phyloP scores from a whole-genome alignment of 495 filamentous ascomycete species.

The Neurospora sp. region DNA sequence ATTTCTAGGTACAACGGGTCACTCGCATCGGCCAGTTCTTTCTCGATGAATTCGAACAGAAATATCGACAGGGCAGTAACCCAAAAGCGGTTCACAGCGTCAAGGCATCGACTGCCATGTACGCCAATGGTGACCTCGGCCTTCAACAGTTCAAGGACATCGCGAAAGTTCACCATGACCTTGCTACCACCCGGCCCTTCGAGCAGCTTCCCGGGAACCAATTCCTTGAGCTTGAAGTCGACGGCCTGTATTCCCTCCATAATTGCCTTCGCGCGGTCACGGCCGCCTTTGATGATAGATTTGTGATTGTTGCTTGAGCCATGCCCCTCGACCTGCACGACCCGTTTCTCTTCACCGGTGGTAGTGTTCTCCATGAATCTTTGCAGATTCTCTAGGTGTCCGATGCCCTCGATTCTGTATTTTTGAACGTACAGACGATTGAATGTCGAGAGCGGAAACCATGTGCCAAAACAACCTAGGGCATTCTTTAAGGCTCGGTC shows the following conservation, averaged over 20 bases:
- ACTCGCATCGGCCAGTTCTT: not conserved
- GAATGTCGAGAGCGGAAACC: not conserved
- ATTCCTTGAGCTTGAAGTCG: not conserved
- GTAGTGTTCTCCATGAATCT: not conserved
- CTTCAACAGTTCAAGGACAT: not conserved
- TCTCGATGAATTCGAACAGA: not conserved
- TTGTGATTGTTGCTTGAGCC: not conserved
- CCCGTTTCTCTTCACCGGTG: not conserved
- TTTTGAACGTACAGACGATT: not conserved
- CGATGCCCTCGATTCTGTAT: not conserved
- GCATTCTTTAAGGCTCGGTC: not conserved
- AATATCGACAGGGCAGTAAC: not conserved
- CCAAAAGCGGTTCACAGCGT: not conserved
- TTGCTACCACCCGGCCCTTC: not conserved
- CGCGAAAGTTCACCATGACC: not conserved
- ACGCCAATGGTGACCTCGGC: not conserved
- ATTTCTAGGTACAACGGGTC: not conserved
- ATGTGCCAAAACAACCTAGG: not conserved
- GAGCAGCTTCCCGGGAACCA: not conserved
- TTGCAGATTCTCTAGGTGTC: not conserved
- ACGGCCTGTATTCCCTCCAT: not conserved
- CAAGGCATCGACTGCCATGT: not conserved
- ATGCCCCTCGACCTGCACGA: not conserved
- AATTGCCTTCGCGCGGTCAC: not conserved
- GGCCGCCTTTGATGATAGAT: not conserved